Evolutionary conservation across 768 basidiomycete genomes (phyloP), one percentile per base, ranked within the genome.

Genomic region (Collybiopsis luxurians): DNA sequence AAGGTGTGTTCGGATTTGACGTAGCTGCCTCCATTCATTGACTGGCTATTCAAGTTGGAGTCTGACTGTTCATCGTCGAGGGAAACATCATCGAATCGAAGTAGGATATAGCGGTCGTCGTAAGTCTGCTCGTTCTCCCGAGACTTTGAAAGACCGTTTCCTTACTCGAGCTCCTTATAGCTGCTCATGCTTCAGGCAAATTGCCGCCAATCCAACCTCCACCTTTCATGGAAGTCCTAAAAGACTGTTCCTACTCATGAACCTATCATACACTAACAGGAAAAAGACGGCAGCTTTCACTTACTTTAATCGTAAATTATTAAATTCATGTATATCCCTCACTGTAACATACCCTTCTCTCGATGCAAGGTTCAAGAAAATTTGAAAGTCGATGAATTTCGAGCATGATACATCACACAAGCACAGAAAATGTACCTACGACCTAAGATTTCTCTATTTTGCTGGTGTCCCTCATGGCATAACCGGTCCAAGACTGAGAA

Each of bases 401-500:
- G n/a, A n/a, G n/a, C n/a, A n/a, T n/a, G n/a, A n/a, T n/a, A n/a
- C n/a, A n/a, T n/a, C n/a, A n/a, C n/a, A n/a, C 34, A 30, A 46
- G 44, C 12, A 21, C 21, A 7, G 24, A 47, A 24, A 5, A 24
- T 47, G 1, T 9, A 12, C 10, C 19, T 51, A 1, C 7, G 21
- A 30, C 28, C 21, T 39, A 39, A 51, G 27, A 36, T 67, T 85
- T 89, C 42, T 78, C 79, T 38, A 97, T 94, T 59, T 73, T 80
- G 71, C 93, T 95, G 52, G 86, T 78, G 13, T 80, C 64, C 56
- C 94, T 79, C 69, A 80, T 75, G 2, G 94, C 93, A 69, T 97
- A 98, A 2, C 96, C 96, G 2, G 91, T 91, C 96, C 96, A 98
- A 27, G 92, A 93, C 95, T 96, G 62, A 7, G 24, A 49, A 10